Percentiles rank a stretch among this genome's conserved stretches.
Evolutionary conservation across 1,139 yeast species (phyloP).

Genomic region (Suhomyces panamericanus): DNA sequence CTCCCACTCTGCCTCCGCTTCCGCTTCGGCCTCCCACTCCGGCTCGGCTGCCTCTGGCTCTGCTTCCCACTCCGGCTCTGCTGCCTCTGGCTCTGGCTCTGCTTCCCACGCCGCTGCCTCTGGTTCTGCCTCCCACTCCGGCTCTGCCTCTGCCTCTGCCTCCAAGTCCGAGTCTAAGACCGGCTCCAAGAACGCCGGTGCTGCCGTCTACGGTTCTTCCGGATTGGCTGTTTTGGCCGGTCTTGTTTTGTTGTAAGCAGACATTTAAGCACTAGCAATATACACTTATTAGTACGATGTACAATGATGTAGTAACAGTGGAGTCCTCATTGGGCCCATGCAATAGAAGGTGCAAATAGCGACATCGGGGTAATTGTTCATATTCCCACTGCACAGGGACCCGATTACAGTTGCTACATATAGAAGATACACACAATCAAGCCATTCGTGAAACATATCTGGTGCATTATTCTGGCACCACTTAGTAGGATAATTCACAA

Average conservation of each 20-base stretch:
- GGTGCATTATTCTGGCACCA: too few relatives aligned
- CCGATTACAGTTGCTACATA: too few relatives aligned
- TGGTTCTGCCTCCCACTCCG: conserved; percentile 12
- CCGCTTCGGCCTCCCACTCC: conserved; percentile 8
- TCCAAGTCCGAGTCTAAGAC: conserved; percentile 5
- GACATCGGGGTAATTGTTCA: too few relatives aligned
- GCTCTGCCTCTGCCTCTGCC: conserved; percentile 13
- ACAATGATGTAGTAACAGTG: too few relatives aligned
- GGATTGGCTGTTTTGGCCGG: conserved; percentile 33
- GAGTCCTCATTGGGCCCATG: background rate
- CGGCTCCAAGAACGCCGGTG: conserved; percentile 20
- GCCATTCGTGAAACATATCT: too few relatives aligned
- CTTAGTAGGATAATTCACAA: too few relatives aligned
- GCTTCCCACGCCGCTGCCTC: conserved; percentile 14
- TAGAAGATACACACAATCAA: too few relatives aligned
- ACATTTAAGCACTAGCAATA: background rate
- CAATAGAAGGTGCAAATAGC: too few relatives aligned
- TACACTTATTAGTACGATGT: background rate
- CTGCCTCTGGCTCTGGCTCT: conserved; percentile 17
- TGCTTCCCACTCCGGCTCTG: conserved; percentile 12
- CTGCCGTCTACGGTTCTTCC: conserved; percentile 23
- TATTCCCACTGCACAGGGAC: too few relatives aligned
- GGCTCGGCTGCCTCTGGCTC: conserved; percentile 13
- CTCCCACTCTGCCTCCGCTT: conserved; percentile 3
- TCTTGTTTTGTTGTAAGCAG: conserved; percentile 28